Evolutionary conservation across 2,329 filamentous ascomycete species (phyloP), one percentile per base, ranked within the genome.

Genomic region (Hirsutella thompsonii): DNA sequence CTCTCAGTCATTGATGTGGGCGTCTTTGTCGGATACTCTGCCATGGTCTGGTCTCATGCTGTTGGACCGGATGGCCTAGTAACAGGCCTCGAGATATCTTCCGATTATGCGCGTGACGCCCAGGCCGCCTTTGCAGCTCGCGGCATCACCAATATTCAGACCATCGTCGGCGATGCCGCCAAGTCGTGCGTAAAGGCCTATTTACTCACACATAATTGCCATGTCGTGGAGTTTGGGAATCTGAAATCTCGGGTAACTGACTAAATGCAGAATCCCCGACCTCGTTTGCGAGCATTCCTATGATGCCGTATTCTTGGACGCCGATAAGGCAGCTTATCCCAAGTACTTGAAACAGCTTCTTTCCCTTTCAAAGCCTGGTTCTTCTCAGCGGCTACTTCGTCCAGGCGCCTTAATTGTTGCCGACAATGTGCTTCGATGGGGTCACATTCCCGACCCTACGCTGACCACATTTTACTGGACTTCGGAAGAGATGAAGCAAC

Each of bases 301-400:
- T 47, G 71, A 74, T 52, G 54, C 73, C 36, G 61, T 74, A 51
- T 74, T 74, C 51, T 62, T 74, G 45, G 70, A 74, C 43, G 70
- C 70, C 20, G 62, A 74, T 43, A 74, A 74, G 56, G 56, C 60
- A 0, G 67, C 65, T n/a, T 73, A 74, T 49, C 63, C 66, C 0
- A 51, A 49, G 6, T 74, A 74, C 51, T 58, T 74, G 30, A 51
- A 56, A 18, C 56, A 62, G 23, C 63, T 74, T 40, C 57, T 74
- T 13, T 57, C 56, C 16, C 51, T 55, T 38, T 74, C 69, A 5
- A 50, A 49, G 38, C 60, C 68, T 2, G 61, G 58, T 2, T 45
- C 47, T 5, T 16, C 51, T 3, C 49, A 46, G 13, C 62, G 69
- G 6, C 60, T 76, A 20, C 60, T 76, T 32, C 61, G 65, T 1